phyloP scores from a whole-genome alignment of 805 yeast genomes.

The Vanderwaltozyma yarrowii region DNA sequence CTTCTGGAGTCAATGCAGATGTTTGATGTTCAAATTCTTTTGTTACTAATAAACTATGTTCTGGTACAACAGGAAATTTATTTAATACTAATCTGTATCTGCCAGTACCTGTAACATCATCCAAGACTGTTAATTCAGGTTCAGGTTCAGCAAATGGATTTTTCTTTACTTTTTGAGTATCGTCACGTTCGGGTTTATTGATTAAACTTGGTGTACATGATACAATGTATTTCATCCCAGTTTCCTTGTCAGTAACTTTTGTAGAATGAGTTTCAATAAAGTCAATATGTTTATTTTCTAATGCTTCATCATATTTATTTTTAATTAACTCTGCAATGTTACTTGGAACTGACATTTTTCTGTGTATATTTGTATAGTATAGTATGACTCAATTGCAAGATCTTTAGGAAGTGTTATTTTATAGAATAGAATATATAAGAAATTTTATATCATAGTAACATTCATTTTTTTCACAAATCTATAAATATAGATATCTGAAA shows the following conservation, averaged over 20 bases:
- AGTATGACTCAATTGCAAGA: no score
- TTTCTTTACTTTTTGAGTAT: constrained; percentile 17
- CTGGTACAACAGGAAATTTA: constrained; percentile 75
- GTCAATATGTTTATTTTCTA: constrained; percentile 35
- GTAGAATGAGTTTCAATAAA: constrained; percentile 40
- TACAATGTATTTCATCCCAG: constrained; percentile 26
- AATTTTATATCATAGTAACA: no score
- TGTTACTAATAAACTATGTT: constrained; percentile 74
- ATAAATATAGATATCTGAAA: no score
- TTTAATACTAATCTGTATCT: constrained; percentile 62
- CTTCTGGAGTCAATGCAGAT: constrained; percentile 61
- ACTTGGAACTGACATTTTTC: constrained; percentile 24
- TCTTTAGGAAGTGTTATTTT: no score
- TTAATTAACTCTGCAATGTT: constrained; percentile 31
- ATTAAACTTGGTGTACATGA: constrained; percentile 27
- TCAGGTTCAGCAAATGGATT: constrained; percentile 82
- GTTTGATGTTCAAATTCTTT: constrained; percentile 63
- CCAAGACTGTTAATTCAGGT: constrained; percentile 54
- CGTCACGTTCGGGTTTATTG: constrained; percentile 32
- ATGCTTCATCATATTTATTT: constrained; percentile 39
- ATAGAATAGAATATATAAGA: no score
- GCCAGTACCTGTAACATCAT: constrained; percentile 36
- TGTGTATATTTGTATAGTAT: neutral
- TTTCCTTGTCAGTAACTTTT: constrained; percentile 23
- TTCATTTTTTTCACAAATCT: no score